Percentiles rank a stretch among this genome's conserved stretches.
Evolutionary conservation across 169 alveolate species (phyloP).

Genomic region (Plasmodium cynomolgi): DNA sequence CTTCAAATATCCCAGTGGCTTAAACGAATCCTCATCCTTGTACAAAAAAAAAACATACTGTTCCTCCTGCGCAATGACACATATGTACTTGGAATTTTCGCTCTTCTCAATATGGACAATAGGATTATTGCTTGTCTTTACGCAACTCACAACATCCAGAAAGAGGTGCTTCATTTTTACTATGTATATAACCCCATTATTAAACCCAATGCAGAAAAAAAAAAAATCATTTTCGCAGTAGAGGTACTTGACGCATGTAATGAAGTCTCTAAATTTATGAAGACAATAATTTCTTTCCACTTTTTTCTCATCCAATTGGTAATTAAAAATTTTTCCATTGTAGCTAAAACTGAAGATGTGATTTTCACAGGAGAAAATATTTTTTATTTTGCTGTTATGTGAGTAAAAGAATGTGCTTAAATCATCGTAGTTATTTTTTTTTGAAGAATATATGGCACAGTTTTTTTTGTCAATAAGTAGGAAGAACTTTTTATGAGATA

Average conservation of each 20-base stretch:
- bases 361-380: slow-evolving; percentile 23
- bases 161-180: slow-evolving; percentile 36
- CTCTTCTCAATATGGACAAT: slow-evolving; percentile 38
- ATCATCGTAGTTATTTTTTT: slow-evolving; percentile 50
- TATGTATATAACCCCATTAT: slow-evolving; percentile 44
- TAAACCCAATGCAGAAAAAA: slow-evolving; percentile 58
- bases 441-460: slow-evolving; percentile 21
- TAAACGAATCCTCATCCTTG: not conserved
- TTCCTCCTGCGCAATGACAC: slow-evolving; percentile 35
- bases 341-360: slow-evolving; percentile 34
- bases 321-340: slow-evolving; percentile 45
- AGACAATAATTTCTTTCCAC: slow-evolving; percentile 41
- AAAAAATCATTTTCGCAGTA: slow-evolving; percentile 25
- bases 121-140: slow-evolving; percentile 49
- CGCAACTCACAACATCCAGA: slow-evolving; percentile 27
- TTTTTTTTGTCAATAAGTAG: slow-evolving; percentile 32
- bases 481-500: slow-evolving; percentile 9
- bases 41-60: slow-evolving; percentile 33
- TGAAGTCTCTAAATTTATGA: slow-evolving; percentile 23
- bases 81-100: slow-evolving; percentile 12
- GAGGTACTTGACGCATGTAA: slow-evolving; percentile 31
- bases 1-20: slow-evolving; percentile 38
- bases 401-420: slow-evolving; percentile 35
- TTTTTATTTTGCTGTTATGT: slow-evolving; percentile 54
- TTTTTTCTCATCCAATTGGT: slow-evolving; percentile 13